Evolutionary conservation across 805 yeast species (phyloP).

Genomic region (Schizosaccharomyces pombe): ASM294v3 CU329670.1:3290501-3291000

Average conservation of each 20-base stretch:
- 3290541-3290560: not conserved
- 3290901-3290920: constrained; percentile 8
- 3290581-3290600: not conserved
- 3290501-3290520: no score
- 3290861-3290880: not conserved
- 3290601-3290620: not conserved
- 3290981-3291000: no score
- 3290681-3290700: not conserved
- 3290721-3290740: not conserved
- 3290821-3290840: constrained; percentile 5
- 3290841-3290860: not conserved
- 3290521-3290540: not conserved
- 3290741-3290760: not conserved
- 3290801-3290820: not conserved
- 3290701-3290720: not conserved
- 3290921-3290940: not conserved
- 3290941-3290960: not conserved
- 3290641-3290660: not conserved
- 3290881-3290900: constrained; percentile 12
- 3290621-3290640: not conserved
- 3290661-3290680: not conserved
- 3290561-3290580: not conserved
- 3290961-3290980: not conserved
- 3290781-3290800: not conserved
- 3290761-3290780: not conserved